Percentiles rank a stretch among this genome's conserved stretches.
These are phyloP conservation scores for Tolypocladium pustulatum DNA, from an alignment of 2,329 filamentous ascomycete genomes.

Conservation along the genomic window DNA sequence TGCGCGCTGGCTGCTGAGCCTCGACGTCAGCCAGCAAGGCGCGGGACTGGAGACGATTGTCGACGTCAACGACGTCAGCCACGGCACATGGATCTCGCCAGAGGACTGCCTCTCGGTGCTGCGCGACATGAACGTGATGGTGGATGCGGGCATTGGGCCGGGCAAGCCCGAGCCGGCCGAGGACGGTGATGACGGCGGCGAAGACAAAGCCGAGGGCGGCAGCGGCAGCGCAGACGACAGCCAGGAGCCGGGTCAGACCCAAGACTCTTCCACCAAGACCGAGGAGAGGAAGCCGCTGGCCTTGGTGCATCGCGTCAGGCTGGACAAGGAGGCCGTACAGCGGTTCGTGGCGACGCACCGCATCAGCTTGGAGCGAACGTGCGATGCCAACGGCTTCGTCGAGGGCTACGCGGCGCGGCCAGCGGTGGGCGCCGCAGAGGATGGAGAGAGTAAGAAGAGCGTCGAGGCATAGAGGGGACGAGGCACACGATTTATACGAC, in stretches of 20 bases:
- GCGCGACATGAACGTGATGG: constrained; percentile 66
- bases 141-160: constrained; percentile 42
- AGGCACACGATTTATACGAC: background rate
- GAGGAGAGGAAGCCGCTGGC: constrained; percentile 15
- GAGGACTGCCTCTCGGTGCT: constrained; percentile 76
- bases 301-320: constrained; percentile 32
- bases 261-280: constrained; percentile 9
- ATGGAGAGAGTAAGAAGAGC: constrained; percentile 14
- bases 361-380: constrained; percentile 53
- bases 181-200: constrained; percentile 11
- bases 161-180: constrained; percentile 20
- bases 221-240: constrained; percentile 3
- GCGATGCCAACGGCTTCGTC: constrained; percentile 66
- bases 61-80: constrained; percentile 61
- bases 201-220: background rate
- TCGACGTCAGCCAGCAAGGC: constrained; percentile 23
- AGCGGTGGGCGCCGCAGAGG: constrained; percentile 22
- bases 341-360: constrained; percentile 55
- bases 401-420: constrained; percentile 50
- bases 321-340: constrained; percentile 48
- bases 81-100: constrained; percentile 69
- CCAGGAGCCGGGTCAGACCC: constrained; percentile 7
- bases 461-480: constrained; percentile 4
- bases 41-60: constrained; percentile 34
- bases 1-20: constrained; percentile 51